Evolutionary conservation across 1,139 yeast species (phyloP), one percentile per base, ranked within the genome.

Genomic region (Debaryomyces sp.): DNA sequence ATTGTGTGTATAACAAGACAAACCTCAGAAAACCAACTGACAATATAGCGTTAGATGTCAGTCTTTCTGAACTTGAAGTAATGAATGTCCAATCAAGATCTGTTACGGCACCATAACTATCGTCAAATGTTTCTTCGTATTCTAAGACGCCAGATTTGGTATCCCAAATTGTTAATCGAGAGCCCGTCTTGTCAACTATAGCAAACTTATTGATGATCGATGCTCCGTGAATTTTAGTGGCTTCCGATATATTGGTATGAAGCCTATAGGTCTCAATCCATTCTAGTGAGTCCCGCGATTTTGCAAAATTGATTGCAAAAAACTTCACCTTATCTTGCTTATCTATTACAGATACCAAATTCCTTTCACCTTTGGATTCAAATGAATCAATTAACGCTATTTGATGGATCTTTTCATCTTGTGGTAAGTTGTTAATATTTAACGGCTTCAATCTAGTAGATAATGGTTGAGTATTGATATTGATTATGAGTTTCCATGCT

Each of bases 81-180:
- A 94, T 82, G 49, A 84, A 78, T 0, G 96, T 88, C 97, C 97
- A 92, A 67, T 86, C 92, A 18, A 86, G 66, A 57, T 85, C 91
- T n/a, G 70, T 66, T 6, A 85, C 78, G 2, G 63, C 53, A 2
- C 75, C 77, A 29, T 43, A 68, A 51, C 73, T 78, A 36, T 72
- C 73, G 0, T 65, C 62, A 45, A 66, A 73, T 1, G 51, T 51
- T 54, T 82, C 84, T 45, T 73, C 75, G 58, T 83, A 88, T 61
- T 91, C 97, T 45, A 89, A 66, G 2, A 88, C 81, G 4, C 84
- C 81, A 32, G 86, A 75, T 38, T 76, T 76, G 30, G 85, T 74
- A 64, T 91, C 96, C 96, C 96, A 92, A 18, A 92, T 81, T 1
- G 85, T 72, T 43, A 92, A 64, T 39, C 72, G 73, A 32, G 67